phyloP scores from a whole-genome alignment of 441 rosid species.

The Gossypium schwendimanii region DNA sequence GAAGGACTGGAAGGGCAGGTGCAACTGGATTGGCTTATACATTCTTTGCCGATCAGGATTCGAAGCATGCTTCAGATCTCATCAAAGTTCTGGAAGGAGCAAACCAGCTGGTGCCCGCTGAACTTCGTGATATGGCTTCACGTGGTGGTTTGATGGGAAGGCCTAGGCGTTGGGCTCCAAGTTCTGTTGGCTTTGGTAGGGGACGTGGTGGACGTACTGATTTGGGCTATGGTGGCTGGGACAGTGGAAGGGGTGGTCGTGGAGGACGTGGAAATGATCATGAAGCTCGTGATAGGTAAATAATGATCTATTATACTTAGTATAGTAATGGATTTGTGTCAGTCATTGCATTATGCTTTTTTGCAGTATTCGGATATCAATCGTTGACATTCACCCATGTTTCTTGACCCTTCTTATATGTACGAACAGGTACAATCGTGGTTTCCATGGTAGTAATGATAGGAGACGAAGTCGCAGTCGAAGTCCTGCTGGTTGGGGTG shows the following conservation, averaged over 20 bases:
- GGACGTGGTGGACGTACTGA: conserved; percentile 48
- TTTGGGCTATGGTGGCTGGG: conserved; percentile 41
- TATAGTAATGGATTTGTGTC: background rate
- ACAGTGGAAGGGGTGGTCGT: conserved; percentile 47
- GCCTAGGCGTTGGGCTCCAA: conserved; percentile 65
- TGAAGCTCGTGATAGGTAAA: conserved; percentile 49
- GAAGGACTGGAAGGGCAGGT: conserved; percentile 98
- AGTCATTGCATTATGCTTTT: background rate
- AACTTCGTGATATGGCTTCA: conserved; percentile 78
- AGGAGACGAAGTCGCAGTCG: conserved; percentile 32
- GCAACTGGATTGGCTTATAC: conserved; percentile 87
- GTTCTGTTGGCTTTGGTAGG: conserved; percentile 38
- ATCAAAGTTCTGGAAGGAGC: conserved; percentile 91
- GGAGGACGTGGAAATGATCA: conserved; percentile 42
- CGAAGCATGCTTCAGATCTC: conserved; percentile 82
- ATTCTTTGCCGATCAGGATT: conserved; percentile 84
- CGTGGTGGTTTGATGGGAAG: conserved; percentile 70
- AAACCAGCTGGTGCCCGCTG: conserved; percentile 75
- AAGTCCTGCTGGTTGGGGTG: conserved; percentile 38
- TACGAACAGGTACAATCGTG: conserved; percentile 34
- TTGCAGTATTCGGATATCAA: background rate
- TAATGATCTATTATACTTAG: background rate
- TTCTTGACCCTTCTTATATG: background rate
- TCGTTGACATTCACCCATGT: background rate
- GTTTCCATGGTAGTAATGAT: conserved; percentile 26